A percentile compares a stretch with the other conserved stretches of the same genome.
These are phyloP conservation scores for Phytophthora cryptogea DNA, from an alignment of 352 stramenopile species.

Conservation along the genomic window DNA sequence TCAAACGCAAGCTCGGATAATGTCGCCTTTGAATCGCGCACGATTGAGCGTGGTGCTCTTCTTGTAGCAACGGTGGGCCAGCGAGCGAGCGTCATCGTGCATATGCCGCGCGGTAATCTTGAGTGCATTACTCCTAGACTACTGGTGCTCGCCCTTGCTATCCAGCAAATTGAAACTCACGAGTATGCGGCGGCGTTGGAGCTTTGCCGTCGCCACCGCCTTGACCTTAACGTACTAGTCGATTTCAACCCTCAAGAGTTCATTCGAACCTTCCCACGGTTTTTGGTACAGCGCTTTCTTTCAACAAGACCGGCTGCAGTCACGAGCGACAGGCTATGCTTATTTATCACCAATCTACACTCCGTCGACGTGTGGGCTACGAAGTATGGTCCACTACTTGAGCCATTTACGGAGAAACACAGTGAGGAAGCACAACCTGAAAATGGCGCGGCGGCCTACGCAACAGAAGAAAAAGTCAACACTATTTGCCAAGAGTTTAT, in stretches of 20 bases:
- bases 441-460: not conserved
- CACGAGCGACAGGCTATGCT: slow-evolving; percentile 65
- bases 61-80: slow-evolving; percentile 62
- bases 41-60: slow-evolving; percentile 66
- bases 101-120: slow-evolving; percentile 81
- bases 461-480: slow-evolving; percentile 49
- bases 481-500: slow-evolving; percentile 57
- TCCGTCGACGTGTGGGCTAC: slow-evolving; percentile 67
- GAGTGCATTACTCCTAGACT: slow-evolving; percentile 67
- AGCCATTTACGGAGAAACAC: slow-evolving; percentile 32
- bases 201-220: slow-evolving; percentile 71
- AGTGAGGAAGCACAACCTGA: slow-evolving; percentile 7
- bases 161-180: slow-evolving; percentile 43
- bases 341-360: slow-evolving; percentile 82
- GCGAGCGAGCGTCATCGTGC: slow-evolving; percentile 62
- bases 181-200: slow-evolving; percentile 64
- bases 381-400: slow-evolving; percentile 58
- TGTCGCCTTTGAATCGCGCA: slow-evolving; percentile 39
- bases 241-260: slow-evolving; percentile 62
- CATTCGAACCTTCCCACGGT: slow-evolving; percentile 30
- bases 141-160: slow-evolving; percentile 55
- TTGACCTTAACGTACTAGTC: slow-evolving; percentile 82
- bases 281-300: slow-evolving; percentile 43
- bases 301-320: slow-evolving; percentile 32
- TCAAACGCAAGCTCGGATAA: slow-evolving; percentile 15